A percentile compares a stretch with the other conserved stretches of the same genome.
These are phyloP conservation scores for Globisporangium paddicum DNA, from an alignment of 352 stramenopile species.

Conservation along the genomic window DNA sequence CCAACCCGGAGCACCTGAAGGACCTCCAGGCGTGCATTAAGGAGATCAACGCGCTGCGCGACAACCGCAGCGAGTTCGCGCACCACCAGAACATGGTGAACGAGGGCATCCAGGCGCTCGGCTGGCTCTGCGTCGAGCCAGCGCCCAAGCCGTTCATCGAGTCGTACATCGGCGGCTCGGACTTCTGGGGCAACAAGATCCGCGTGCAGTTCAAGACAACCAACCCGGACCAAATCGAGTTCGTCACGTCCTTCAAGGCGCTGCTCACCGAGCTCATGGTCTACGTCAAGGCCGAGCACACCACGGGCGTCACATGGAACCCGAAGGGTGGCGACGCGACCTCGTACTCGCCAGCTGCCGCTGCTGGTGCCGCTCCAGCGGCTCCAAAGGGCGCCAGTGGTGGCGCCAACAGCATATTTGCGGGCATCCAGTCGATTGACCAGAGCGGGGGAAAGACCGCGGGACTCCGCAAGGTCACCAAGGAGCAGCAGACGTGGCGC, in stretches of 20 bases:
- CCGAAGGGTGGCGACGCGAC: slow-evolving; percentile 59
- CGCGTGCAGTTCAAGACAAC: slow-evolving; percentile 95
- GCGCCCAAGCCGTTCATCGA: slow-evolving; percentile 94
- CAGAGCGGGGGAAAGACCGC: slow-evolving; percentile 91
- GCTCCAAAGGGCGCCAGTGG: slow-evolving; percentile 34
- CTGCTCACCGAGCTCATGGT: slow-evolving; percentile 88
- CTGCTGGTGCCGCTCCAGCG: slow-evolving; percentile 23
- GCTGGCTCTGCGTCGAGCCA: slow-evolving; percentile 77
- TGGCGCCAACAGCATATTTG: slow-evolving; percentile 83
- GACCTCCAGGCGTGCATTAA: slow-evolving; percentile 74
- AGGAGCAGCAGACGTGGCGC: slow-evolving; percentile 97
- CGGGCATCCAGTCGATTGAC: slow-evolving; percentile 82
- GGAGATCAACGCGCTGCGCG: slow-evolving; percentile 71
- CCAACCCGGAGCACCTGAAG: slow-evolving; percentile 66
- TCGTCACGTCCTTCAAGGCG: slow-evolving; percentile 93
- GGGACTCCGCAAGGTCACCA: slow-evolving; percentile 94
- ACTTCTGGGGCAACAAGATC: slow-evolving; percentile 99
- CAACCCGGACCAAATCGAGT: slow-evolving; percentile 89
- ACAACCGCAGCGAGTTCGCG: slow-evolving; percentile 79
- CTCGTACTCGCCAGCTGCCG: slow-evolving; percentile 33
- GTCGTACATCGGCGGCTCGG: slow-evolving; percentile 91
- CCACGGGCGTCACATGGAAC: slow-evolving; percentile 94
- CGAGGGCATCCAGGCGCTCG: slow-evolving; percentile 79
- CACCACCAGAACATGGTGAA: slow-evolving; percentile 89
- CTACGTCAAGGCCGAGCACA: slow-evolving; percentile 96